A percentile compares a stretch with the other conserved stretches of the same genome.
Conservation (phyloP, 768 basidiomycete species). For the Pisolithus tinctorius region DNA sequence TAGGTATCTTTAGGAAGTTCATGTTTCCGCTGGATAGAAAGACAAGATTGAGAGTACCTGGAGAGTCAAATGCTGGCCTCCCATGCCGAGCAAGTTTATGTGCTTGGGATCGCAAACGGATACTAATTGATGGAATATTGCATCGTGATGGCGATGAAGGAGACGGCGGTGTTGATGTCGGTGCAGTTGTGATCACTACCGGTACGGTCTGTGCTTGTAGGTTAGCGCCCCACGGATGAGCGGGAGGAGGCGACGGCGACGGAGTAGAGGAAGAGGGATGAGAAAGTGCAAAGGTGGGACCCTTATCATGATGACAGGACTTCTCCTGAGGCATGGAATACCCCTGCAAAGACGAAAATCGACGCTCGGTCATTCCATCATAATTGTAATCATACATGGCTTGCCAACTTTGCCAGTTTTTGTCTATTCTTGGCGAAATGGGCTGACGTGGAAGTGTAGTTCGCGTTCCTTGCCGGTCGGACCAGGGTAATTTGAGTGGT, state of each 20-base stretch:
- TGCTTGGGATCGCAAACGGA: not conserved
- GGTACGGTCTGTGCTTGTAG: not conserved
- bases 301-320: not conserved
- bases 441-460: not conserved
- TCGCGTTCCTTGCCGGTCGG: too few relatives aligned
- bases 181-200: not conserved
- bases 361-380: not conserved
- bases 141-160: not conserved
- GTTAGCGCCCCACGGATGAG: not conserved
- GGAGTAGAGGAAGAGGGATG: not conserved
- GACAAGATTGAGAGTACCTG: not conserved
- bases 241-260: not conserved
- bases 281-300: not conserved
- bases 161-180: not conserved
- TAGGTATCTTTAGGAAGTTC: not conserved
- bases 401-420: not conserved
- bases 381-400: conserved; percentile 2
- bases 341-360: not conserved
- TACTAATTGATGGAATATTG: not conserved
- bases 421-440: not conserved
- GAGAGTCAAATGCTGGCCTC: not conserved
- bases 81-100: conserved; percentile 3
- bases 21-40: not conserved
- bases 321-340: not conserved
- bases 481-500: not conserved